phyloP scores from a whole-genome alignment of 176 grass and related monocot genomes.

The Tillandsia leiboldiana region DNA sequence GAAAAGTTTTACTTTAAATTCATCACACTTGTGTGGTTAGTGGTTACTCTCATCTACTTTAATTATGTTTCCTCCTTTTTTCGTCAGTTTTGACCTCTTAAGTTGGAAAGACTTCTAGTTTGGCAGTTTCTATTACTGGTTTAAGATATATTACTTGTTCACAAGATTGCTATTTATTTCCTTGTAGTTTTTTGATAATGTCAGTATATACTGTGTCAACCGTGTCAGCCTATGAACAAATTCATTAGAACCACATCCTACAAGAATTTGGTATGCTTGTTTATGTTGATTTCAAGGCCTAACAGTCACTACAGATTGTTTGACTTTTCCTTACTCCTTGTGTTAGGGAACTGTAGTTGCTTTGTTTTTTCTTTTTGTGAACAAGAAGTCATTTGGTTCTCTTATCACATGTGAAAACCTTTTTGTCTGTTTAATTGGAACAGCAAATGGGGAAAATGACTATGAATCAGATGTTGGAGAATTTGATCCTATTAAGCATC shows the following conservation, averaged over 20 bases:
- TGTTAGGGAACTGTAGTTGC: neutral
- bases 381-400: constrained; percentile 1
- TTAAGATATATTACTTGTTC: too few relatives aligned
- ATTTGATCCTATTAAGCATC: constrained; percentile 92
- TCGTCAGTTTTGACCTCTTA: too few relatives aligned
- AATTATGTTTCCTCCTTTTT: too few relatives aligned
- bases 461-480: constrained; percentile 52
- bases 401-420: neutral
- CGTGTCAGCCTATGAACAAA: too few relatives aligned
- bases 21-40: neutral
- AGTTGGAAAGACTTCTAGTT: too few relatives aligned
- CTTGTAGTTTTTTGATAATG: too few relatives aligned
- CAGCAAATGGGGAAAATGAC: constrained; percentile 82
- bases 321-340: too few relatives aligned
- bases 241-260: neutral
- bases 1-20: constrained; percentile 2
- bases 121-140: too few relatives aligned
- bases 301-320: neutral
- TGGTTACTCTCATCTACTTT: too few relatives aligned
- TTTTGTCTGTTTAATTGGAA: constrained; percentile 40
- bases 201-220: too few relatives aligned
- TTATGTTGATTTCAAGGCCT: neutral
- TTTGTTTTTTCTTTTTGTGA: neutral
- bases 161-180: too few relatives aligned
- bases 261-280: neutral